These are phyloP conservation scores for Citrus unshiu DNA, from an alignment of 345 rosid genomes.

Conservation along the genomic window DNA sequence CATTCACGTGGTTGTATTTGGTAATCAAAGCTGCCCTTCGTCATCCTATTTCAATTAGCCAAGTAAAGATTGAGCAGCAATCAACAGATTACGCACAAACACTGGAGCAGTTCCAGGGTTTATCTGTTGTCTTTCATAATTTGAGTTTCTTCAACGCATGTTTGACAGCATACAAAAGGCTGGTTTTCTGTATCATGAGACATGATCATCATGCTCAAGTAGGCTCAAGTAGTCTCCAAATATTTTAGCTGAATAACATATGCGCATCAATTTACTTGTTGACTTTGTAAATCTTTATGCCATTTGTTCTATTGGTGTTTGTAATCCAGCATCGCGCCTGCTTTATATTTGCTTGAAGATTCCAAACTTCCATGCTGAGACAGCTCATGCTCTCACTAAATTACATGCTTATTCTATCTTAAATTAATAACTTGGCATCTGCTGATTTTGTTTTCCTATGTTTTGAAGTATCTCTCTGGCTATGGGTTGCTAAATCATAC, in stretches of 20 bases:
- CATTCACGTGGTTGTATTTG: background rate
- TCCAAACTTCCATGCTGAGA: background rate
- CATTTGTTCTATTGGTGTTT: background rate
- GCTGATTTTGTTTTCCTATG: too few relatives aligned
- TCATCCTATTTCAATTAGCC: background rate
- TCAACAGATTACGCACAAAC: background rate
- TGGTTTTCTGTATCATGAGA: constrained; percentile 12
- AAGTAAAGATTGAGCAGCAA: background rate
- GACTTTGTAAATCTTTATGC: background rate
- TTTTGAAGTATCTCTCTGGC: background rate
- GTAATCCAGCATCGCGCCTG: background rate
- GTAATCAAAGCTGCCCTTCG: background rate
- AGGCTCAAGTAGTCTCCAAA: background rate
- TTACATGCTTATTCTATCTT: background rate
- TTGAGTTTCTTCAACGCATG: constrained; percentile 3
- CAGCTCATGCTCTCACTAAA: background rate
- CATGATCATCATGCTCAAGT: constrained; percentile 7
- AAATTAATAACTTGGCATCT: background rate
- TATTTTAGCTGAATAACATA: constrained; percentile 2
- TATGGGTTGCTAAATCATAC: background rate
- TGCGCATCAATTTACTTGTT: background rate
- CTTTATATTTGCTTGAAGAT: background rate
- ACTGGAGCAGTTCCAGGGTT: background rate
- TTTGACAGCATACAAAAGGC: background rate
- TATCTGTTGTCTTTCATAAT: background rate